Evolutionary conservation across 75 land plant genomes (phyloP).

Genomic region (Picea sitchensis): DNA sequence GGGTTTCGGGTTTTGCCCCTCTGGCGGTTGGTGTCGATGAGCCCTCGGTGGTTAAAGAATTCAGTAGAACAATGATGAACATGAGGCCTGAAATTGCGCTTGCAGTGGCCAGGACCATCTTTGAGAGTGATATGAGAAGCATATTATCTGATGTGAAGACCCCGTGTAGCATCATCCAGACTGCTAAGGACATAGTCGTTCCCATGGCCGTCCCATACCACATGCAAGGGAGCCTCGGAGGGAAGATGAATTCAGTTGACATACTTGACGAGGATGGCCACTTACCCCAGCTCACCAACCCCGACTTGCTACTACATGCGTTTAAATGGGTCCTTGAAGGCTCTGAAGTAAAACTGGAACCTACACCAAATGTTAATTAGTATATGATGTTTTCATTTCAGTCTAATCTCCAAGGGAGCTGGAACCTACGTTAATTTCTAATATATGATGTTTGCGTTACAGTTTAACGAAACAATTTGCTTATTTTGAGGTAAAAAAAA

Average conservation of each 20-base stretch:
- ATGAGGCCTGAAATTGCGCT: conserved; percentile 60
- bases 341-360: no score
- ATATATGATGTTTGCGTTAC: no score
- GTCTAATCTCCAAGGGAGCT: no score
- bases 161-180: conserved; percentile 56
- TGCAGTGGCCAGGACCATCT: conserved; percentile 42
- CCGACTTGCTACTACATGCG: background rate
- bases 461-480: no score
- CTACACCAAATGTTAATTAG: no score
- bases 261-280: conserved; percentile 7
- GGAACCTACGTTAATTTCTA: no score
- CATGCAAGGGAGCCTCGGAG: conserved; percentile 27
- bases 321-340: background rate
- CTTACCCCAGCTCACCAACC: background rate
- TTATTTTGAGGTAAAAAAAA: no score
- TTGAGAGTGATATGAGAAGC: conserved; percentile 41
- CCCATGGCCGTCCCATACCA: conserved; percentile 41
- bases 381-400: no score
- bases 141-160: conserved; percentile 37
- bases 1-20: conserved; percentile 42
- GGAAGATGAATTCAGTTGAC: background rate
- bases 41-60: conserved; percentile 20
- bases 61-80: conserved; percentile 18
- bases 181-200: conserved; percentile 43
- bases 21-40: conserved; percentile 32